A percentile compares a stretch with the other conserved stretches of the same genome.
These are phyloP conservation scores for Athelia psychrophila DNA, from an alignment of 1,284 basidiomycete species.

Conservation along the genomic window DNA sequence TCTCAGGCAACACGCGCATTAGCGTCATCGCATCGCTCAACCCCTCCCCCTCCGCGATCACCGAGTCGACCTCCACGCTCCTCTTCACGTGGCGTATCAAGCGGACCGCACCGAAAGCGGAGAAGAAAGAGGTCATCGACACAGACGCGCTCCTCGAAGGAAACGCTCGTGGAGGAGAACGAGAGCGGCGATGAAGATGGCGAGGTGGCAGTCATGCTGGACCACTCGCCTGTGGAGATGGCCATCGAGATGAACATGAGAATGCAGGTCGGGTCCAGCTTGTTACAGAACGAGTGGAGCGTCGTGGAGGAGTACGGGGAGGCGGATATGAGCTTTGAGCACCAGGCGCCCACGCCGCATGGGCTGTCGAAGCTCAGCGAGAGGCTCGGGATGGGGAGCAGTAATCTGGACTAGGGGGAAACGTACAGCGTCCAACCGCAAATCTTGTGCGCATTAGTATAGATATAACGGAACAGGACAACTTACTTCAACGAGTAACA, in stretches of 20 bases:
- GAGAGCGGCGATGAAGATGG: slow-evolving; percentile 30
- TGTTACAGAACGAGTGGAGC: too few relatives aligned
- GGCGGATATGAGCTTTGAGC: too few relatives aligned
- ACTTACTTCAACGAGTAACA: too few relatives aligned
- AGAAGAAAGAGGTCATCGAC: slow-evolving; percentile 91
- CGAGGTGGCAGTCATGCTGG: slow-evolving; percentile 17
- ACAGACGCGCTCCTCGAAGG: slow-evolving; percentile 87
- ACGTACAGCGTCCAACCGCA: too few relatives aligned
- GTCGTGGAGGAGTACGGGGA: too few relatives aligned
- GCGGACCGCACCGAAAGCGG: slow-evolving; percentile 81
- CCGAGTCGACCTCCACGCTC: slow-evolving; percentile 82
- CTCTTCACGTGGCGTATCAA: slow-evolving; percentile 90
- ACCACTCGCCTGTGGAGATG: slow-evolving; percentile 49
- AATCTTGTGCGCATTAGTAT: too few relatives aligned
- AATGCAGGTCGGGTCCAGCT: slow-evolving; percentile 46
- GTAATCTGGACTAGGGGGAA: too few relatives aligned
- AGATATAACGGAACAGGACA: too few relatives aligned
- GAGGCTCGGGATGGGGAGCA: too few relatives aligned
- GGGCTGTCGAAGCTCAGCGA: too few relatives aligned
- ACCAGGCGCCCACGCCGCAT: too few relatives aligned
- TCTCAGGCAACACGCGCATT: slow-evolving; percentile 93
- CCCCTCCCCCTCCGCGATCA: slow-evolving; percentile 70
- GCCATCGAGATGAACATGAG: slow-evolving; percentile 21
- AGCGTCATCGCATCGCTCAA: slow-evolving; percentile 97
- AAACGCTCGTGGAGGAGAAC: slow-evolving; percentile 64